These are phyloP conservation scores for Wickerhamiella nectarea DNA, from an alignment of 805 yeast species.

Conservation along the genomic window DNA sequence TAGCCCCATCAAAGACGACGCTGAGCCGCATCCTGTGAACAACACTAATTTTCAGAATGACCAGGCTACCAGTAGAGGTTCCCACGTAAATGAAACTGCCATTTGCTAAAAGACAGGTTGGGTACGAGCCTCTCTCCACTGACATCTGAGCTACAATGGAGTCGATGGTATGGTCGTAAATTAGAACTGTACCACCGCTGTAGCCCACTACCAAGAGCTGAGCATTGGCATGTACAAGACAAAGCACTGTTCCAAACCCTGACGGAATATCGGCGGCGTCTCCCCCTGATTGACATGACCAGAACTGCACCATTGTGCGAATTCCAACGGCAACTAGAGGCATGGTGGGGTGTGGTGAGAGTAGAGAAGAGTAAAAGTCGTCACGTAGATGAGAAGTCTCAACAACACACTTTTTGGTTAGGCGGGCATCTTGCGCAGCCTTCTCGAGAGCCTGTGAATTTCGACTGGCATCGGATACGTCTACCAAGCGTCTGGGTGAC, in stretches of 20 bases:
- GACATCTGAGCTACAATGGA: background rate
- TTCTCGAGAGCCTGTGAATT: background rate
- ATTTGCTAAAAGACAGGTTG: background rate
- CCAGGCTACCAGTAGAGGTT: background rate
- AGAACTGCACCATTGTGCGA: background rate
- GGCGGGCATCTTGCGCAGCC: too few species aligned
- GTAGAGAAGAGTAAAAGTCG: constrained; percentile 6
- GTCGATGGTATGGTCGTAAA: background rate
- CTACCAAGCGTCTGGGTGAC: background rate
- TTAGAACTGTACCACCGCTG: background rate
- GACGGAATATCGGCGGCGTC: background rate
- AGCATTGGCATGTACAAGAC: background rate
- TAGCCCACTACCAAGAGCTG: constrained; percentile 1
- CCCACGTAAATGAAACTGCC: background rate
- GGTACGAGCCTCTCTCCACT: background rate
- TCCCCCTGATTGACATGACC: background rate
- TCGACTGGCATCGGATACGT: background rate
- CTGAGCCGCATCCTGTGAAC: background rate
- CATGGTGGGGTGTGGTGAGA: background rate
- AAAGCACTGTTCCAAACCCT: background rate
- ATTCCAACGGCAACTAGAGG: constrained; percentile 1
- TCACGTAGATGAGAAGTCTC: constrained; percentile 1
- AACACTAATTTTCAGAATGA: background rate
- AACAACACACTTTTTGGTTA: background rate
- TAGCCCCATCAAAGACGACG: background rate